These are phyloP conservation scores for Aureobasidium sp. DNA, from an alignment of 2,329 filamentous ascomycete species.

Conservation along the genomic window DNA sequence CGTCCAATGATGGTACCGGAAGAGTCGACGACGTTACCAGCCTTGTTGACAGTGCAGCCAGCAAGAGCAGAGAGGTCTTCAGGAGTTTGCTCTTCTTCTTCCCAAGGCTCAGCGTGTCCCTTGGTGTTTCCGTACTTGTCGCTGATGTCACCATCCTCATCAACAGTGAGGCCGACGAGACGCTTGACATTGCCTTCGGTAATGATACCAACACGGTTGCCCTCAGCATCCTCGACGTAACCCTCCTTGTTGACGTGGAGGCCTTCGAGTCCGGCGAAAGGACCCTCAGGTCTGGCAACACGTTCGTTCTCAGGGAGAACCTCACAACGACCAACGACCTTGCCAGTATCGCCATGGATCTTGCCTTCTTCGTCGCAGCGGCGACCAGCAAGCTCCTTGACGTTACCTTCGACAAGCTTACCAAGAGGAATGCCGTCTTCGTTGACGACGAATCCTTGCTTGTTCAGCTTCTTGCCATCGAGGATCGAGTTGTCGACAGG, in stretches of 20 bases:
- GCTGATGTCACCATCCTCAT: slow-evolving; percentile 74
- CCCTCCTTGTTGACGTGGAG: slow-evolving; percentile 63
- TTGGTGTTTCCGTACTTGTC: slow-evolving; percentile 65
- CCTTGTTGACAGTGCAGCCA: slow-evolving; percentile 57
- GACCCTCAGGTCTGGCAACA: slow-evolving; percentile 53
- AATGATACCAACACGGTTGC: slow-evolving; percentile 66
- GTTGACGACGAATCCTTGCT: slow-evolving; percentile 51
- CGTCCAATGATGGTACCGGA: slow-evolving; percentile 53
- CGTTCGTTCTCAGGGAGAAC: slow-evolving; percentile 52
- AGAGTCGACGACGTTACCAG: slow-evolving; percentile 54
- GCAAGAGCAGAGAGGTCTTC: slow-evolving; percentile 54
- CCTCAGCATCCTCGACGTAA: slow-evolving; percentile 69
- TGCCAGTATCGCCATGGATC: slow-evolving; percentile 50
- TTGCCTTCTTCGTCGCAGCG: slow-evolving; percentile 49
- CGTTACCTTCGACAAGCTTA: slow-evolving; percentile 49
- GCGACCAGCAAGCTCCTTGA: slow-evolving; percentile 49
- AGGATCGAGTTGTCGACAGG: slow-evolving; percentile 46
- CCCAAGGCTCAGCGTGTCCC: slow-evolving; percentile 51
- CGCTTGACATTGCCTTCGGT: slow-evolving; percentile 63
- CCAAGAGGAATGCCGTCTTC: slow-evolving; percentile 48
- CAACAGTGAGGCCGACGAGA: slow-evolving; percentile 65
- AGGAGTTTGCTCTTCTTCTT: slow-evolving; percentile 41
- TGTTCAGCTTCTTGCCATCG: slow-evolving; percentile 49
- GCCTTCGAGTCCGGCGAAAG: slow-evolving; percentile 59
- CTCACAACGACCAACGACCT: slow-evolving; percentile 51